Evolutionary conservation across 2,329 filamentous ascomycete genomes (phyloP), one percentile per base, ranked within the genome.

Genomic region (Pyrenophora graminea): DNA sequence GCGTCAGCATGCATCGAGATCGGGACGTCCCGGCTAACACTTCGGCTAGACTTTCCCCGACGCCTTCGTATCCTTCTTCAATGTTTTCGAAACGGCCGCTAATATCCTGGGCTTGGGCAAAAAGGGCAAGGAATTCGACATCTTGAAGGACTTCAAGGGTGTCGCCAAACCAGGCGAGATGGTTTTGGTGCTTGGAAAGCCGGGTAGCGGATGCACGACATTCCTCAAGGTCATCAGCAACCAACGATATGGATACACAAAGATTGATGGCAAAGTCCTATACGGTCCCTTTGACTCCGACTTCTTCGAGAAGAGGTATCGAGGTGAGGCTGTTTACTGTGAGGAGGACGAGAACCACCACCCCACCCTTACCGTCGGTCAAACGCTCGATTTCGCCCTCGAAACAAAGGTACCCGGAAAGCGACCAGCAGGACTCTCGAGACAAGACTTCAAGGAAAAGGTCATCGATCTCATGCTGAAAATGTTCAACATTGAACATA

Each of bases 401-500:
- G 89, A 94, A 66, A 89, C 87, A 27, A 96, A 95, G 74, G 87
- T 90, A 12, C 91, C 92, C 5, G 86, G 88, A 13, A 91, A 92
- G 72, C 81, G 90, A 39, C 89, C 90, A 0, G 83, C 81, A 3
- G 90, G 89, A 18, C 81, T 94, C 61, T 85, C 83, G 33, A 88
- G 89, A 69, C 71, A 75, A 5, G 85, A 88, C 13, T 93, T 93
- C 77, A 92, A 92, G 76, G 80, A 88, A 42, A 85, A 85, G 61
- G 85, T 95, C 50, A 78, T 92, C 54, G 81, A 84, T 15, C 83
- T 87, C 64, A 79, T 96, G 52, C 79, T 96, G 44, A 90, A 90
- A 67, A 94, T 95, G 89, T 95, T 96, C 79, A 94, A 93, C 68
- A 96, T 96, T 46, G 88, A 92, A 71, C 91, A 96, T 72, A 95